phyloP scores from a whole-genome alignment of 768 basidiomycete species.

The Boletus pseudopeckii region DNA sequence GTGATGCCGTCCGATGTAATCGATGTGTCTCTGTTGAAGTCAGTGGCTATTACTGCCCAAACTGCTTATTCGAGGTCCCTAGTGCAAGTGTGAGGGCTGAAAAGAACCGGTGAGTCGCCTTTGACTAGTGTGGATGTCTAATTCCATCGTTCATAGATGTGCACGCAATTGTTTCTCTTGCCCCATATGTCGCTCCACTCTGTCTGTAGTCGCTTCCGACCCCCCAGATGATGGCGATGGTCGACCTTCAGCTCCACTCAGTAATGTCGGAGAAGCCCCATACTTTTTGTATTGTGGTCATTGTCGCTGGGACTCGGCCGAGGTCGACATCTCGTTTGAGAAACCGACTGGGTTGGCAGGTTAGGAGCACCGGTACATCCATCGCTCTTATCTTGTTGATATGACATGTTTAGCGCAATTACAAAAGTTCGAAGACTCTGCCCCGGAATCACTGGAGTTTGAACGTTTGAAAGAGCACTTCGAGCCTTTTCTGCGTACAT shows the following conservation, averaged over 20 bases:
- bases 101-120: constrained; percentile 74
- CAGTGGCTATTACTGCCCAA: constrained; percentile 96
- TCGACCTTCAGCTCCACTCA: constrained; percentile 49
- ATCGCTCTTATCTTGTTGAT: neutral
- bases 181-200: constrained; percentile 86
- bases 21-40: constrained; percentile 91
- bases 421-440: constrained; percentile 85
- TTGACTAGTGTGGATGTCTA: neutral
- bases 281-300: constrained; percentile 90
- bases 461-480: constrained; percentile 96
- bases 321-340: constrained; percentile 90
- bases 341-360: constrained; percentile 95
- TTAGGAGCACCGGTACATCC: constrained; percentile 33
- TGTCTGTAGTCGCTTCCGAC: constrained; percentile 90
- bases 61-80: constrained; percentile 97
- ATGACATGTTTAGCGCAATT: constrained; percentile 63
- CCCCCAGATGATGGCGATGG: constrained; percentile 60
- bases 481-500: constrained; percentile 89
- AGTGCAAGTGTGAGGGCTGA: constrained; percentile 97
- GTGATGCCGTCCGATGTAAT: constrained; percentile 92
- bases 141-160: constrained; percentile 55
- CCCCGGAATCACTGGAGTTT: constrained; percentile 82
- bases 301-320: constrained; percentile 93
- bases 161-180: constrained; percentile 98
- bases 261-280: constrained; percentile 75